Percentiles rank a stretch among this genome's conserved stretches.
Conservation (phyloP, 805 yeast genomes). For the Saturnispora besseyi region DNA sequence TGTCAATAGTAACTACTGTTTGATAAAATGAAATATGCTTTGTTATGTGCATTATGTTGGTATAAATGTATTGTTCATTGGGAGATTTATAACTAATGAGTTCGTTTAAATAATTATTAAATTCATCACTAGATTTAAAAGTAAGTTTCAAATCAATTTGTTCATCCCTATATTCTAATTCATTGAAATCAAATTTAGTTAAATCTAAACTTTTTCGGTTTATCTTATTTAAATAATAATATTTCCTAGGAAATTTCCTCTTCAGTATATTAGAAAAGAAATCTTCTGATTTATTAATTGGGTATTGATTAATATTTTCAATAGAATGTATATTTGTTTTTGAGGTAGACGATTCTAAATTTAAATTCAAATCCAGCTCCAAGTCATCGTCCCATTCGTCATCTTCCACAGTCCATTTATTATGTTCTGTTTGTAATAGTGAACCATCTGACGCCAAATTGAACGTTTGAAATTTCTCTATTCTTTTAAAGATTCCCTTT, state of each 20-base stretch:
- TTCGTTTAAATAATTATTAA: background rate
- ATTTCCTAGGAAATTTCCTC: background rate
- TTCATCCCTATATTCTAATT: background rate
- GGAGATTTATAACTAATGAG: background rate
- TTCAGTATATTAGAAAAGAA: background rate
- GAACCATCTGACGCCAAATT: background rate
- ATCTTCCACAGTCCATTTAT: background rate
- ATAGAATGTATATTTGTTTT: background rate
- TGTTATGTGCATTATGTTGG: background rate
- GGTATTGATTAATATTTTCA: background rate
- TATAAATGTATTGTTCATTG: background rate
- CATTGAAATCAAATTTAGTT: background rate
- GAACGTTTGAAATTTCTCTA: background rate
- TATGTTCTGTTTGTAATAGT: background rate
- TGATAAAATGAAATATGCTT: background rate
- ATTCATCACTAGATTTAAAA: background rate
- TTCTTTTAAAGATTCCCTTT: background rate
- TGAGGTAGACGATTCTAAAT: background rate
- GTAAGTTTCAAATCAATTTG: background rate
- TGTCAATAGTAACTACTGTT: background rate
- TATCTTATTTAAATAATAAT: background rate
- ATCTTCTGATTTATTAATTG: background rate
- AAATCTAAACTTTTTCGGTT: background rate
- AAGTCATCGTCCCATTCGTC: constrained; percentile 1
- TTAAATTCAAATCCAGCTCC: background rate